Evolutionary conservation across 2,329 filamentous ascomycete genomes (phyloP), one percentile per base, ranked within the genome.

Genomic region (Gnomoniopsis smithogilvyi): DNA sequence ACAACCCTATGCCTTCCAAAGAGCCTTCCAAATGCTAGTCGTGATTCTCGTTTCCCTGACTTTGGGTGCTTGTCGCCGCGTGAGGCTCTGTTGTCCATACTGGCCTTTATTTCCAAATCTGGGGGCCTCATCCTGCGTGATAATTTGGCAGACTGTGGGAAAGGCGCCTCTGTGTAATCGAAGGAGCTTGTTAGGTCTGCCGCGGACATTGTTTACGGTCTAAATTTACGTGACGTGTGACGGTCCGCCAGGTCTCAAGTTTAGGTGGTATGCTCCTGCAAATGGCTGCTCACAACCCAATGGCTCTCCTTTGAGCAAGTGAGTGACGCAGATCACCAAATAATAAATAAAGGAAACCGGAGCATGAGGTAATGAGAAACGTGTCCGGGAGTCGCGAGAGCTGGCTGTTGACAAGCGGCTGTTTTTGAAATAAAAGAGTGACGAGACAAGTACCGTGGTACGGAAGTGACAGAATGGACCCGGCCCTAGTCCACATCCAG

Each of bases 11-110:
- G 73, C 61, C 79, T 76, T 45, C 76, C 73, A 63, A 86, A 85
- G 10, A 86, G 73, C 62, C 71, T 78, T 55, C 79, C 74, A 51
- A 85, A 67, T 3, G 78, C 81, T 53, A 84, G 66, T 59, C 75
- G 79, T 17, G 82, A 84, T 61, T 83, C 81, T 62, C 81, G 73
- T 66, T 73, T 78, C 56, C 67, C 68, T 24, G 76, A 64, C 64
- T 75, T 81, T 41, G 21, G 34, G 50, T 75, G 73, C 12, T 70
- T 65, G 41, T 68, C 74, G 8, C 70, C 63, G 46, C 78, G 77
- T 58, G 81, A 63, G 14, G 78, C 65, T 30, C 76, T 73, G 50
- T 72, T 72, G 58, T 74, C 73, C 62, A 73, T 67, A 57, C 64
- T 68, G 34, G 62, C 59, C 24, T 64, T 60, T 22, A 68, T 56